These are phyloP conservation scores for Cutaneotrichosporon sp. DNA, from an alignment of 1,284 basidiomycete species.

Conservation along the genomic window DNA sequence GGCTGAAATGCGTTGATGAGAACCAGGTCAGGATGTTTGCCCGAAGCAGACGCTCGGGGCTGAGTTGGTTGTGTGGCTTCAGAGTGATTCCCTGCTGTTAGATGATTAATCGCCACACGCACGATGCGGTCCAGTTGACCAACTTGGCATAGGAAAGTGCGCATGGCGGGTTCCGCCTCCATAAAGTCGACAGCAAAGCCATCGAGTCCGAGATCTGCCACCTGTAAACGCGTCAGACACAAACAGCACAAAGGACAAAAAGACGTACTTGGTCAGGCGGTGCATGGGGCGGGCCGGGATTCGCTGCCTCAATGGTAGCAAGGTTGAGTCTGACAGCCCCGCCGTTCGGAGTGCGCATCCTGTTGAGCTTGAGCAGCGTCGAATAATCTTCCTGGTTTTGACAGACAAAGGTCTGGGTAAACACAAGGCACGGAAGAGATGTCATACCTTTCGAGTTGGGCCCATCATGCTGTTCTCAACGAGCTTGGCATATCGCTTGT, in stretches of 20 bases:
- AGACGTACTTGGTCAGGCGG: slow-evolving; percentile 1
- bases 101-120: slow-evolving; percentile 29
- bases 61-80: slow-evolving; percentile 21
- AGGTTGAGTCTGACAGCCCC: slow-evolving; percentile 32
- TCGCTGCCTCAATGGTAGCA: slow-evolving; percentile 32
- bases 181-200: slow-evolving; percentile 76
- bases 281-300: slow-evolving; percentile 30
- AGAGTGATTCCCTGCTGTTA: slow-evolving; percentile 43
- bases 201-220: slow-evolving; percentile 69
- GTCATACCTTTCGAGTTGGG: slow-evolving; percentile 63
- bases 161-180: slow-evolving; percentile 54
- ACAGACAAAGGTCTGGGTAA: slow-evolving; percentile 75
- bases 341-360: slow-evolving; percentile 9
- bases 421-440: no score
- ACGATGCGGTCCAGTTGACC: slow-evolving; percentile 70
- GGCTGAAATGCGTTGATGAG: slow-evolving; percentile 24
- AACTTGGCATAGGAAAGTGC: slow-evolving; percentile 59
- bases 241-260: not conserved
- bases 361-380: slow-evolving; percentile 64
- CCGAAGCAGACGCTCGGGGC: slow-evolving; percentile 19
- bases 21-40: slow-evolving; percentile 32
- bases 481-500: slow-evolving; percentile 63
- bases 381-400: slow-evolving; percentile 82
- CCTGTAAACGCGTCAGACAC: slow-evolving; percentile 53
- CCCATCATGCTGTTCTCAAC: slow-evolving; percentile 72